These are phyloP conservation scores for Lichtheimia hyalospora DNA, from an alignment of 371 early-diverging fungal species.

Conservation along the genomic window DNA sequence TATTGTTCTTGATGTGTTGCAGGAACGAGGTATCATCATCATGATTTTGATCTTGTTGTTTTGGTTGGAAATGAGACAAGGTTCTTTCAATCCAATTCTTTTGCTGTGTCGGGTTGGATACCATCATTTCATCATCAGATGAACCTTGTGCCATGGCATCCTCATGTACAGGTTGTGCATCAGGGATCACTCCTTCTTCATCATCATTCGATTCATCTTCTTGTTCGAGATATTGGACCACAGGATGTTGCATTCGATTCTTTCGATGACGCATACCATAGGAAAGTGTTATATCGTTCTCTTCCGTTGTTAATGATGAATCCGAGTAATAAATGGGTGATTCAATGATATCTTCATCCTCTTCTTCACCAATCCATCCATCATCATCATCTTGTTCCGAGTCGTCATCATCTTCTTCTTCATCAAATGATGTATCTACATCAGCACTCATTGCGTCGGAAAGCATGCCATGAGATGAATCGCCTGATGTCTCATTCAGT, in stretches of 20 bases:
- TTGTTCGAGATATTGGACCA: conserved; percentile 29
- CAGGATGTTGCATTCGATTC: conserved; percentile 6
- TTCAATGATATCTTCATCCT: neutral
- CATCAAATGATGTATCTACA: conserved; percentile 33
- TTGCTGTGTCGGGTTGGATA: conserved; percentile 1
- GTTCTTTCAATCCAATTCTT: conserved; percentile 48
- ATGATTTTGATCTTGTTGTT: conserved; percentile 5
- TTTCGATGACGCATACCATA: conserved; percentile 24
- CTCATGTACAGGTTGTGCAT: conserved; percentile 18
- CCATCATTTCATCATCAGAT: conserved; percentile 17
- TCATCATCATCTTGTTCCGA: conserved; percentile 5
- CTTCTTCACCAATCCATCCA: conserved; percentile 25
- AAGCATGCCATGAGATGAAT: conserved; percentile 12
- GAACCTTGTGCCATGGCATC: conserved; percentile 8
- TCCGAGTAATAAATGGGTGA: conserved; percentile 15
- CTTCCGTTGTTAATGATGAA: conserved; percentile 18
- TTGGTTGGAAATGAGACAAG: conserved; percentile 39
- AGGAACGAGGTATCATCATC: conserved; percentile 25
- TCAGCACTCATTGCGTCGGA: conserved; percentile 38
- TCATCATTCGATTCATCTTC: conserved; percentile 15
- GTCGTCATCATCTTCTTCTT: conserved; percentile 18
- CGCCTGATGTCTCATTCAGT: conserved; percentile 12
- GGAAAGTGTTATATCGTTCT: neutral
- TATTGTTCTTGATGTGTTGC: conserved; percentile 45
- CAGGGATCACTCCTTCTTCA: conserved; percentile 13